phyloP scores from a whole-genome alignment of 2,329 filamentous ascomycete genomes.

The Helicocarpus griseus region DNA sequence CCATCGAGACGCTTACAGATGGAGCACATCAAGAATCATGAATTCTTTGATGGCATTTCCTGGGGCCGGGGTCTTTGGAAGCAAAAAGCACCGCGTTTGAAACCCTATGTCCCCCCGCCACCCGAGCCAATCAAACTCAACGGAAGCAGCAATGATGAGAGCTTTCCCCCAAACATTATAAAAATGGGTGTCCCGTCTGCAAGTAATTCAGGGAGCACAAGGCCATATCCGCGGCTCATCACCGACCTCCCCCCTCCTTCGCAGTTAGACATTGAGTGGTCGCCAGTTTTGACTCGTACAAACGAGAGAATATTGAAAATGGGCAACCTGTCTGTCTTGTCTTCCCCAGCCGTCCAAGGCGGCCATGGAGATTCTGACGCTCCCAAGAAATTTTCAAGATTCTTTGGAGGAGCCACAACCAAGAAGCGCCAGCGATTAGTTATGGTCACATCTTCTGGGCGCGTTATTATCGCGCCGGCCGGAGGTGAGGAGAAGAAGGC shows the following conservation, averaged over 20 bases:
- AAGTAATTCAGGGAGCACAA: conserved; percentile 38
- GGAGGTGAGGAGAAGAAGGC: conserved; percentile 93
- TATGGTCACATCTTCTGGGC: conserved; percentile 85
- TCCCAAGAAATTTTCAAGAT: conserved; percentile 77
- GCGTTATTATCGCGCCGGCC: conserved; percentile 80
- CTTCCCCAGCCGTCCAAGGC: conserved; percentile 65
- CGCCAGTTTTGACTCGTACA: conserved; percentile 76
- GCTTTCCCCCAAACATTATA: conserved; percentile 33
- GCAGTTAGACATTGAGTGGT: conserved; percentile 97
- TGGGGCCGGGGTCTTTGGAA: conserved; percentile 86
- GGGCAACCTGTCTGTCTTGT: conserved; percentile 78
- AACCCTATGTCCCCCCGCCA: conserved; percentile 68
- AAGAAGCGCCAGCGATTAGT: conserved; percentile 92
- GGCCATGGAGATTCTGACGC: conserved; percentile 61
- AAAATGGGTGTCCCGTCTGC: conserved; percentile 26
- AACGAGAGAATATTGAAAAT: conserved; percentile 94
- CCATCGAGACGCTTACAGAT: conserved; percentile 75
- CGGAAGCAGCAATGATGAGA: conserved; percentile 30
- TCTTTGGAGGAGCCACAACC: conserved; percentile 81
- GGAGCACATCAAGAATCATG: conserved; percentile 93
- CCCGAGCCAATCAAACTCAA: conserved; percentile 73
- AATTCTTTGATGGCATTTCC: conserved; percentile 79
- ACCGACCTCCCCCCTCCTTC: conserved; percentile 95
- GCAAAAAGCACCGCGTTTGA: conserved; percentile 75
- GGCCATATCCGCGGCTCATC: conserved; percentile 70